A percentile compares a stretch with the other conserved stretches of the same genome.
phyloP scores from a whole-genome alignment of 768 basidiomycete species.

The Imleria badia region DNA sequence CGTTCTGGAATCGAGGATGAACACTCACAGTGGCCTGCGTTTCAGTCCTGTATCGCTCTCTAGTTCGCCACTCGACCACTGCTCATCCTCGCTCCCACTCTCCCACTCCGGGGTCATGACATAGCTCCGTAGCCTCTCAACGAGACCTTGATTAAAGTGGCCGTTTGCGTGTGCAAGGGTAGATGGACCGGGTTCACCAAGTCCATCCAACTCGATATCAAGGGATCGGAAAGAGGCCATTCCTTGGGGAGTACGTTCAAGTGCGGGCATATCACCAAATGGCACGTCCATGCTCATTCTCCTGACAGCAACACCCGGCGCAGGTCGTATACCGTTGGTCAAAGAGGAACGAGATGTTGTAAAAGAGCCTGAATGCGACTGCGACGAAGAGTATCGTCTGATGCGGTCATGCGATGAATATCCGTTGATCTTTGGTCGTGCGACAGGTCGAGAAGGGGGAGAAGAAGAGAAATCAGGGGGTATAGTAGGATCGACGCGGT shows the following conservation, averaged over 20 bases:
- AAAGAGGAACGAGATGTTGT: constrained; percentile 9
- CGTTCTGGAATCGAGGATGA: neutral
- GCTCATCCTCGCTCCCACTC: constrained; percentile 38
- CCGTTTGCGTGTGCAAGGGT: constrained; percentile 35
- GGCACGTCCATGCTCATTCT: constrained; percentile 39
- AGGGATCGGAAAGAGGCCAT: constrained; percentile 69
- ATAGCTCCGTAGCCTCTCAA: constrained; percentile 23
- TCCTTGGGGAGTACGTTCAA: constrained; percentile 68
- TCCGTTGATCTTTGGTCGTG: constrained; percentile 49
- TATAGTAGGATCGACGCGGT: constrained; percentile 69
- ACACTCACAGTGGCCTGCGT: constrained; percentile 45
- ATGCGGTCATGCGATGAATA: constrained; percentile 27
- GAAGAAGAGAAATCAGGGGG: constrained; percentile 45
- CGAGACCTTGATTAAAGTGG: constrained; percentile 15
- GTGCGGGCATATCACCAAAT: constrained; percentile 67
- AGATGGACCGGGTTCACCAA: constrained; percentile 36
- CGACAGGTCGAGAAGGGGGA: constrained; percentile 17
- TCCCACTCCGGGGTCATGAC: constrained; percentile 30
- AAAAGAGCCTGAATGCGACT: constrained; percentile 1
- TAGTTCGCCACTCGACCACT: constrained; percentile 17
- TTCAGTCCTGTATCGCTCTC: constrained; percentile 54
- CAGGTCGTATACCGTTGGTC: constrained; percentile 20
- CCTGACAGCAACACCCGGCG: constrained; percentile 7
- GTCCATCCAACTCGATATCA: constrained; percentile 48
- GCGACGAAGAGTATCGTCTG: constrained; percentile 25